phyloP scores from a whole-genome alignment of 1,139 yeast genomes.

The Candida mesenterica region DNA sequence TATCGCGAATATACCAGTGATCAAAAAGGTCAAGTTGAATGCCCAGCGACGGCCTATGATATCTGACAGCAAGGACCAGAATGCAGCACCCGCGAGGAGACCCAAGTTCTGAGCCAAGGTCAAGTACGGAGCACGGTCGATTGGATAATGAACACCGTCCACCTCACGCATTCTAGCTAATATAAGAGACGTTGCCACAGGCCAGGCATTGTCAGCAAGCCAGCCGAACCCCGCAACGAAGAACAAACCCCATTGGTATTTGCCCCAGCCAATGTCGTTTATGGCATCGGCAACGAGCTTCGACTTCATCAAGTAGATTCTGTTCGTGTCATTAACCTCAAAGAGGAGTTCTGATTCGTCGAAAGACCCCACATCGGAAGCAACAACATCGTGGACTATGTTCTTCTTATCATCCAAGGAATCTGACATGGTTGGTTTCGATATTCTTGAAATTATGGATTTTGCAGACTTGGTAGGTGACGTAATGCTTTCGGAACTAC shows the following conservation, averaged over 20 bases:
- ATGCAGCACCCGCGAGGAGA: slow-evolving; percentile 39
- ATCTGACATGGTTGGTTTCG: not conserved
- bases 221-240: slow-evolving; percentile 47
- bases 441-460: too few relatives aligned
- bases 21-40: slow-evolving; percentile 39
- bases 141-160: slow-evolving; percentile 40
- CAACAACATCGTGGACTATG: slow-evolving; percentile 2
- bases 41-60: slow-evolving; percentile 46
- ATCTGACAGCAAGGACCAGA: slow-evolving; percentile 44
- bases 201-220: slow-evolving; percentile 47
- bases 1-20: slow-evolving; percentile 39
- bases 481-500: too few relatives aligned
- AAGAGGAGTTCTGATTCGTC: slow-evolving; percentile 10
- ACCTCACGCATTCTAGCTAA: slow-evolving; percentile 33
- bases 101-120: slow-evolving; percentile 46
- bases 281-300: slow-evolving; percentile 33
- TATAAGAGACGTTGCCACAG: slow-evolving; percentile 38
- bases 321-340: slow-evolving; percentile 13
- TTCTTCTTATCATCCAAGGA: slow-evolving; percentile 1
- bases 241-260: slow-evolving; percentile 40
- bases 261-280: slow-evolving; percentile 43
- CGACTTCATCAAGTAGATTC: slow-evolving; percentile 34
- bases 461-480: too few relatives aligned
- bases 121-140: slow-evolving; percentile 34
- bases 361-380: slow-evolving; percentile 9